These are phyloP conservation scores for Penicillium freii DNA, from an alignment of 2,329 filamentous ascomycete species.

Conservation along the genomic window DNA sequence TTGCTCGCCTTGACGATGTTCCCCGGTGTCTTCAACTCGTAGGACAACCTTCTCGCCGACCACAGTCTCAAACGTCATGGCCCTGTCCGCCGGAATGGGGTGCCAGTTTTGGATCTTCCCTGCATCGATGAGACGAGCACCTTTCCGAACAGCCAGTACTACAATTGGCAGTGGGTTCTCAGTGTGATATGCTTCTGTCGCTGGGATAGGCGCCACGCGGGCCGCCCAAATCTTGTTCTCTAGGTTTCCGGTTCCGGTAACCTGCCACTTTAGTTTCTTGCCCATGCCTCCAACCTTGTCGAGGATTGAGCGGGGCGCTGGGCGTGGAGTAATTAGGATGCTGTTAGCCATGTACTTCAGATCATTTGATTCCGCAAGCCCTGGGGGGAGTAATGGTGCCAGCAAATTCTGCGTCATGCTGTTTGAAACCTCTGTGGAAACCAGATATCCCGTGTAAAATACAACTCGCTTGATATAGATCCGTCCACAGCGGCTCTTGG, in stretches of 20 bases:
- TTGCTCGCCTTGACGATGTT: constrained; percentile 59
- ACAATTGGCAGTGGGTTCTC: constrained; percentile 77
- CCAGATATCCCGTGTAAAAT: constrained; percentile 89
- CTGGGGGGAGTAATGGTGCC: constrained; percentile 59
- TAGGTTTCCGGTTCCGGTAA: constrained; percentile 70
- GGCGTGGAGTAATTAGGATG: constrained; percentile 82
- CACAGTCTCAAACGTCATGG: constrained; percentile 74
- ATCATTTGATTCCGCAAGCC: constrained; percentile 62
- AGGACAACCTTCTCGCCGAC: constrained; percentile 85
- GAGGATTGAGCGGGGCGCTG: constrained; percentile 68
- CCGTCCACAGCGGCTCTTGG: constrained; percentile 46
- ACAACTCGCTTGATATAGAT: constrained; percentile 81
- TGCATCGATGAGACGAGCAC: constrained; percentile 74
- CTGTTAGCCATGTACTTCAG: constrained; percentile 82
- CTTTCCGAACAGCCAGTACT: constrained; percentile 75
- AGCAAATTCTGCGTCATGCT: constrained; percentile 63
- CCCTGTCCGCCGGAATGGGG: constrained; percentile 66
- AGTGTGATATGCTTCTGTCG: constrained; percentile 68
- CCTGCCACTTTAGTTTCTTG: constrained; percentile 77
- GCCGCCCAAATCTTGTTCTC: constrained; percentile 88
- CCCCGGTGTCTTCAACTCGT: constrained; percentile 65
- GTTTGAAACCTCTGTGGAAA: constrained; percentile 68
- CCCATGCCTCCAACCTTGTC: constrained; percentile 85
- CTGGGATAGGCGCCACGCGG: constrained; percentile 68
- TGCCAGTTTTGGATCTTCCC: constrained; percentile 81